phyloP scores from a whole-genome alignment of 257 asterid species.

The Solanum appendiculatum region DNA sequence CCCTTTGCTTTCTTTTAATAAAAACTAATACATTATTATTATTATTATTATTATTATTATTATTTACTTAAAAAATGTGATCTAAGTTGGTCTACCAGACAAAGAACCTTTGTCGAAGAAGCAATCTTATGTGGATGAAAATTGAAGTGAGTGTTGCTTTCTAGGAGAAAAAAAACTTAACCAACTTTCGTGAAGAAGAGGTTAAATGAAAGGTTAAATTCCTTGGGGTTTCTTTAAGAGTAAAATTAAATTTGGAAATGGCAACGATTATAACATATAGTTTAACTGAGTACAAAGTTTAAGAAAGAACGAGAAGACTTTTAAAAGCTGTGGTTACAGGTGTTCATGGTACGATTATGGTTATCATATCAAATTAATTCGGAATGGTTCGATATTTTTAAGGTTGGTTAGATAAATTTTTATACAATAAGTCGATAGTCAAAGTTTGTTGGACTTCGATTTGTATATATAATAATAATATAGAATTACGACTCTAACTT shows the following conservation, averaged over 20 bases:
- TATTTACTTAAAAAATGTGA: neutral
- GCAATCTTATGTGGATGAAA: conserved; percentile 14
- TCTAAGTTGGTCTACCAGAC: conserved; percentile 33
- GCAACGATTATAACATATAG: neutral
- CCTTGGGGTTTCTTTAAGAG: neutral
- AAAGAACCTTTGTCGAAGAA: conserved; percentile 31
- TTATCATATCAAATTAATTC: neutral
- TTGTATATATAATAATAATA: neutral
- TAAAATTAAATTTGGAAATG: neutral
- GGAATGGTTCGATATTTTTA: neutral
- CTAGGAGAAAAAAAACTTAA: neutral
- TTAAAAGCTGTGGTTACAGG: neutral
- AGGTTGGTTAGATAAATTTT: neutral
- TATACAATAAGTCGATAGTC: neutral
- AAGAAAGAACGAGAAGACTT: neutral
- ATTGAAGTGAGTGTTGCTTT: neutral
- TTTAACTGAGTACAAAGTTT: neutral
- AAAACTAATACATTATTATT: neutral
- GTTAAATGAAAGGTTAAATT: conserved; percentile 1
- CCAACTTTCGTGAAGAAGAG: conserved; percentile 24
- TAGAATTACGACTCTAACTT: neutral
- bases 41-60: neutral
- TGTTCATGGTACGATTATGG: neutral
- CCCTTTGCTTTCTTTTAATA: conserved; percentile 7
- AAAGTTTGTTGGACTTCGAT: neutral